Evolutionary conservation across 257 asterid species (phyloP), one percentile per base, ranked within the genome.

Genomic region (Ocimum tenuiflorum): DNA sequence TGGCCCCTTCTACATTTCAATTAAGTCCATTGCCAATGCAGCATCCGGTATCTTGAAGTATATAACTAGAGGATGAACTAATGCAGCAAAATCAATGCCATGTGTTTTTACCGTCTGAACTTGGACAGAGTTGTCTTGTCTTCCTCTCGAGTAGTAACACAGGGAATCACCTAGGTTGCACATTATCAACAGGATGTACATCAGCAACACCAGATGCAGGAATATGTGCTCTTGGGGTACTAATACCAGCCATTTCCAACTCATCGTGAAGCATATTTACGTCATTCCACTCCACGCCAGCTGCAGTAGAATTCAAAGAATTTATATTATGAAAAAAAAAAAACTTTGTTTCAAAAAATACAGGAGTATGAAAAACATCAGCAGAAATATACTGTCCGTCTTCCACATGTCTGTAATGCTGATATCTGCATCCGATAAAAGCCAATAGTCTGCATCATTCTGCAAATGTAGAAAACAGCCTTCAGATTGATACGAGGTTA

Each of bases 391-490:
- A 91, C 96, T 70, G 67, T 87, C 98, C n/a, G 83, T 72, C 77
- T 80, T 83, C 98, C 99, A 92, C 95, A 92, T 81, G 75, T 92
- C 95, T 14, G 99, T 88, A 51, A 87, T 80, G 89, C 99, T 92
- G 76, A 89, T 82, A 67, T 74, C 86, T 35, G 89, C 81, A 43
- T 86, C 96, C 50, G 98, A 87, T 63, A 80, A 66, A 72, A 92
- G 88, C 97, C 96, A 92, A 72, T 92, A 92, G 86, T 92, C 99
- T 43, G 91, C 77, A 45, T 83, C 94, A 18, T 84, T 80, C 99
- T 94, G 91, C 70, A 71, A 81, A 51, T 31, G 22, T 22, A 72
- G 42, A 49, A 27, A 76, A 42, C 8, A 41, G 8, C 15, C 31
- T 41, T 71, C 49, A 63, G 79, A 61, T 43, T 50, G 63, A 70